These are phyloP conservation scores for Ophiostoma ulmi DNA, from an alignment of 2,329 filamentous ascomycete species.

Conservation along the genomic window DNA sequence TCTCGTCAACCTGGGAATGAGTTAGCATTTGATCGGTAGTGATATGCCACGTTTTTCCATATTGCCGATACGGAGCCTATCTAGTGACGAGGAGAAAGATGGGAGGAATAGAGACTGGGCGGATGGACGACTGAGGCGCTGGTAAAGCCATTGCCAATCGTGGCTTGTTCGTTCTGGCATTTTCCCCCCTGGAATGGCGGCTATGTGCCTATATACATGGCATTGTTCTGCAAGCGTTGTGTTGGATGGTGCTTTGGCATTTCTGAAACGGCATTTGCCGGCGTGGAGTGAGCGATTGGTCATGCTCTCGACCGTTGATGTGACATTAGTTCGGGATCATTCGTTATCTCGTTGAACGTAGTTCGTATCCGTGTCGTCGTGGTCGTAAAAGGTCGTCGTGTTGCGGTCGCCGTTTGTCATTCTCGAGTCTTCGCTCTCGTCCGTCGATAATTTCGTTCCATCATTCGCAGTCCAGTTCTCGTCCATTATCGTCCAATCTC, in stretches of 20 bases:
- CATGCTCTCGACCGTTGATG: not conserved
- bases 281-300: not conserved
- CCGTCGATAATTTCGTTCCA: not conserved
- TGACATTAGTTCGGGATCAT: not conserved
- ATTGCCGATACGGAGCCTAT: too few relatives aligned
- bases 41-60: not conserved
- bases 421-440: not conserved
- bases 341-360: not conserved
- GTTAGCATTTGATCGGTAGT: not conserved
- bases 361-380: not conserved
- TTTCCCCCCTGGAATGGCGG: too few relatives aligned
- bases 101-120: not conserved
- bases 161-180: too few relatives aligned
- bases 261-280: not conserved
- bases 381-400: not conserved
- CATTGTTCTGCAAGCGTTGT: too few relatives aligned
- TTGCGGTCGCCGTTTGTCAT: not conserved
- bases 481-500: not conserved
- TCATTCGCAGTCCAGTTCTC: not conserved
- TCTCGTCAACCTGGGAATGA: slow-evolving; percentile 70
- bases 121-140: too few relatives aligned
- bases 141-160: too few relatives aligned
- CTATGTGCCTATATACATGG: too few relatives aligned
- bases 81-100: not conserved
- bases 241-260: too few relatives aligned